Evolutionary conservation across 2,329 filamentous ascomycete genomes (phyloP).

Genomic region (Fusarium musae): DNA sequence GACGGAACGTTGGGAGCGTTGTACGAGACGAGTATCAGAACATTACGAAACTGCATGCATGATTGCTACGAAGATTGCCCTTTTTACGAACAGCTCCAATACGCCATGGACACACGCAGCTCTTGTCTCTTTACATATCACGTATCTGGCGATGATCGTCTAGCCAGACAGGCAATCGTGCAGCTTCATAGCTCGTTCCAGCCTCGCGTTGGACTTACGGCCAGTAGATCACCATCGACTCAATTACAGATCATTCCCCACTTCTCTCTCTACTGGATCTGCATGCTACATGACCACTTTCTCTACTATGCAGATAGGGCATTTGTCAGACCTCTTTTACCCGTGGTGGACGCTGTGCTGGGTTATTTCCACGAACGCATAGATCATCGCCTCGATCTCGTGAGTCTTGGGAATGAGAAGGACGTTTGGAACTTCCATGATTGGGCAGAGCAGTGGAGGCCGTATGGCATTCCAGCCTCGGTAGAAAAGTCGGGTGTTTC

Average conservation of each 20-base stretch:
- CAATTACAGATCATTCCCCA: neutral
- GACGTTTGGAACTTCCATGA: neutral
- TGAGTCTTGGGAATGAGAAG: neutral
- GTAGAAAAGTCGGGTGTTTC: neutral
- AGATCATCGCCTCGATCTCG: fast-evolving
- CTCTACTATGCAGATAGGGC: neutral
- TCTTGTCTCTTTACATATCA: neutral
- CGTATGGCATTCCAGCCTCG: neutral
- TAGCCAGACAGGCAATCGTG: neutral
- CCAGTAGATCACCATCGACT: neutral
- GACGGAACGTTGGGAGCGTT: neutral
- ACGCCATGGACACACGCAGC: neutral
- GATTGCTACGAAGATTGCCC: conserved; percentile 6
- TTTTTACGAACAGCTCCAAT: conserved; percentile 2
- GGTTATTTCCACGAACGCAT: neutral
- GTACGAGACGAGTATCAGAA: neutral
- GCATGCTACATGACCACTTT: neutral
- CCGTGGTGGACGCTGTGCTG: neutral
- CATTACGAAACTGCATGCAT: neutral
- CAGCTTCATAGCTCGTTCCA: neutral
- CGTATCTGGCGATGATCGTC: neutral
- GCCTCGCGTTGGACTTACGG: neutral
- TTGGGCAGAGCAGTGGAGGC: neutral
- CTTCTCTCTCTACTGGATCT: conserved; percentile 1
- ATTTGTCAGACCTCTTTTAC: neutral